Base-by-base conservation (phyloP, 2,329 filamentous ascomycete genomes). In the Ophiostoma australiae region DNA sequence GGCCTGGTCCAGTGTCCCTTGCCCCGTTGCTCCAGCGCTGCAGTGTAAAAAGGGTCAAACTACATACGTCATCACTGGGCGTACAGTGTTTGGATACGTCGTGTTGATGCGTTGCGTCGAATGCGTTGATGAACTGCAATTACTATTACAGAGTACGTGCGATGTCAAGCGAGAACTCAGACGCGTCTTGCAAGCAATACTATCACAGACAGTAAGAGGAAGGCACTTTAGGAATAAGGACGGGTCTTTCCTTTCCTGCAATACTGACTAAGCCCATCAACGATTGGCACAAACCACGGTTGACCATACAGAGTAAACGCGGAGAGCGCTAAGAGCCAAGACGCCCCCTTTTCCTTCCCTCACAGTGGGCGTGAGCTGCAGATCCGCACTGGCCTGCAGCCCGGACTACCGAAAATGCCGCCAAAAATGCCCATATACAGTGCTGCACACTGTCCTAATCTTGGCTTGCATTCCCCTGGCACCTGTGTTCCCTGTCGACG, bases 291-390 rank as follows among this genome's bases (percentile, higher is more conserved):
- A 27, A 11, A 58, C 4, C 44, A 17, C 44, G 39, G 15, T 6
- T 6, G 11, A 31, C 15, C 7, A 23, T 7, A 27, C 37, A 8
- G 31, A 11, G 39, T 6, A 33, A 70, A 67, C 68, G 65, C 69
- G 70, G 70, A 72, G 70, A 69, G 67, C 70, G 48, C 70, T 72
- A 72, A 68, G 20, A 66, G 33, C 48, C 48, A 72, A 67, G 63
- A 48, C 48, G 35, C 52, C 68, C 70, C 70, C 68, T 69, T 69
- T 68, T 68, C 44, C 48, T 68, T 63, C 44, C 31, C 31, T 39
- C 65, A 68, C 71, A 63, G 68, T 72, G 15, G 4, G 6, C 20
- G n/a, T n/a, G 23, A 13, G 35, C 27, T 2, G 27, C 3, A 7
- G 4, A 65, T 58, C 15, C 41, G 52, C 71, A 70, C 68, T 66